Evolutionary conservation across 1,139 yeast genomes (phyloP).

Genomic region (Spathaspora sp.): DNA sequence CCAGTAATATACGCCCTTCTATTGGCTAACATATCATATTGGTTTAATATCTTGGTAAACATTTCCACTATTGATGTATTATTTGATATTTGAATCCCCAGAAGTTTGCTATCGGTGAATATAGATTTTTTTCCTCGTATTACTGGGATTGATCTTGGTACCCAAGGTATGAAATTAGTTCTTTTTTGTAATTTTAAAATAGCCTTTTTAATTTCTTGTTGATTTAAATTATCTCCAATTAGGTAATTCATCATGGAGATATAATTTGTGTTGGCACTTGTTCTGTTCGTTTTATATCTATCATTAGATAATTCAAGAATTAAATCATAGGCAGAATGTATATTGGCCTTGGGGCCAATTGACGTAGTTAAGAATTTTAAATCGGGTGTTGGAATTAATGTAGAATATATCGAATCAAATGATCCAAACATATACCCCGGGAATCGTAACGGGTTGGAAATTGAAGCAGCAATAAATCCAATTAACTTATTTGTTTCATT

Average conservation of each 20-base stretch:
- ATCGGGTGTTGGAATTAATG: conserved; percentile 86
- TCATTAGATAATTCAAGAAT: conserved; percentile 80
- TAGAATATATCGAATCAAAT: conserved; percentile 76
- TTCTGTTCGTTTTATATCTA: conserved; percentile 71
- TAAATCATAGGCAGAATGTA: conserved; percentile 79
- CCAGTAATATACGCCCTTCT: conserved; percentile 85
- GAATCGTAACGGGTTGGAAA: conserved; percentile 84
- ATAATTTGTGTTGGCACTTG: conserved; percentile 39
- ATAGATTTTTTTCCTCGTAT: conserved; percentile 79
- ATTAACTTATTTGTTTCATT: conserved; percentile 83
- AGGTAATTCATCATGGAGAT: conserved; percentile 74
- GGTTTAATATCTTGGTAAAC: conserved; percentile 65
- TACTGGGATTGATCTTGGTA: conserved; percentile 76
- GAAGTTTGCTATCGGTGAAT: conserved; percentile 44
- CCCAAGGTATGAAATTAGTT: conserved; percentile 83
- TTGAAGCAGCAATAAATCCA: conserved; percentile 78
- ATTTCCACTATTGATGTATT: conserved; percentile 70
- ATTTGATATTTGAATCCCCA: conserved; percentile 79
- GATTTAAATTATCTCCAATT: conserved; percentile 66
- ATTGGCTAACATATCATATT: conserved; percentile 77
- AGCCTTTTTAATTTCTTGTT: conserved; percentile 78
- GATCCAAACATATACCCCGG: conserved; percentile 93
- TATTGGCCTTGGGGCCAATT: conserved; percentile 75
- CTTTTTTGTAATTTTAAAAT: conserved; percentile 75
- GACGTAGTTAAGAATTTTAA: conserved; percentile 85